A percentile compares a stretch with the other conserved stretches of the same genome.
These are phyloP conservation scores for Euptelea pleiosperma DNA, from an alignment of 164 flowering plant species.

Conservation along the genomic window DNA sequence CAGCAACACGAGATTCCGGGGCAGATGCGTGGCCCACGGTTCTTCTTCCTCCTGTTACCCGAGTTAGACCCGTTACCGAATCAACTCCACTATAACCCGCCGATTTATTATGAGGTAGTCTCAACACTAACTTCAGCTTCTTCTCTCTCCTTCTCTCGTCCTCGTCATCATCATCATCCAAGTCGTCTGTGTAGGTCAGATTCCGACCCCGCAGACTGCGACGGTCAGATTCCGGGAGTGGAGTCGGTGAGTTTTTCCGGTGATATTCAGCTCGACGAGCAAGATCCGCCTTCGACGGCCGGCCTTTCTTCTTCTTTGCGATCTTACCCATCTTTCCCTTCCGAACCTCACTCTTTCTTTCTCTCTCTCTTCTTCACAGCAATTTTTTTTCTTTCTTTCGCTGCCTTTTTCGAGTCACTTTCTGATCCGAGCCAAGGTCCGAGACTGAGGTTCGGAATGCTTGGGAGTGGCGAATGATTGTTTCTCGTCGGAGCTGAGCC, in stretches of 20 bases:
- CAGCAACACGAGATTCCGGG: background rate
- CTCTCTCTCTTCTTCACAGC: background rate
- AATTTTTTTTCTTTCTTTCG: constrained; percentile 3
- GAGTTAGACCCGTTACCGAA: background rate
- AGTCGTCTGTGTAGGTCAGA: constrained; percentile 45
- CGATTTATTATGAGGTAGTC: constrained; percentile 24
- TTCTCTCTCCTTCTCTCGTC: constrained; percentile 44
- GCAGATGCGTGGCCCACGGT: constrained; percentile 5
- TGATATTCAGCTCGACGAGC: constrained; percentile 13
- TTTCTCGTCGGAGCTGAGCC: too few relatives aligned
- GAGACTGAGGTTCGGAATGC: constrained; percentile 4
- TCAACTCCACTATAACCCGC: constrained; percentile 5
- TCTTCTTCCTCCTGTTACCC: constrained; percentile 1
- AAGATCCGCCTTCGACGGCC: constrained; percentile 70
- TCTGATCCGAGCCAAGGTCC: constrained; percentile 7
- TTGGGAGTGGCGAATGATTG: too few relatives aligned
- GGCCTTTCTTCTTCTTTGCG: constrained; percentile 75
- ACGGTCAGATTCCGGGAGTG: constrained; percentile 22
- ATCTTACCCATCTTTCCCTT: constrained; percentile 51
- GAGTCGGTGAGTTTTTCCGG: background rate
- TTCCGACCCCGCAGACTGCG: constrained; percentile 57
- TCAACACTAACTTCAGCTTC: constrained; percentile 62
- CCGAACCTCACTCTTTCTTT: constrained; percentile 8
- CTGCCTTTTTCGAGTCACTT: background rate
- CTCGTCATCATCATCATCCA: constrained; percentile 26